Evolutionary conservation across 2,329 filamentous ascomycete genomes (phyloP), one percentile per base, ranked within the genome.

Genomic region (Clonostachys rosea): DNA sequence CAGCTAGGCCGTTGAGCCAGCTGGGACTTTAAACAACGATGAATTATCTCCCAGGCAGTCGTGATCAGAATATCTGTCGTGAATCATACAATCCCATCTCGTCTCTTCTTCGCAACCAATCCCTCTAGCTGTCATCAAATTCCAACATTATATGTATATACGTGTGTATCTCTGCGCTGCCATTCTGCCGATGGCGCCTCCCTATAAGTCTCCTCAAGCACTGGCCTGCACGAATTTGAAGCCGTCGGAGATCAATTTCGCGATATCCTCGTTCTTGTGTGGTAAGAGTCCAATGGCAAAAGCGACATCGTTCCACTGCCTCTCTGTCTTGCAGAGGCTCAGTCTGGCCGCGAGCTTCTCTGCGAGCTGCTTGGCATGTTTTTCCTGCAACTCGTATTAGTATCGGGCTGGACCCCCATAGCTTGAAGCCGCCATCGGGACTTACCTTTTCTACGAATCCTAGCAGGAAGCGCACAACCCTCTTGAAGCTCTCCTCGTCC

Each of bases 251-350:
- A 95, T 76, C 49, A 85, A 63, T 72, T 91, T 94, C 49, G 79
- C 76, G 48, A 95, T 95, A 42, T 95, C 89, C 60, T 95, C 89
- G 58, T 92, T 92, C 74, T 94, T 95, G 65, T 99, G 94, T 60
- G 91, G 91, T 48, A 99, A 70, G 50, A 96, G 69, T 4, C 90
- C 90, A 50, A 99, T 70, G 4, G 91, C 91, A 71, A 91, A 99
- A 0, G 92, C 89, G 40, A 97, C 91, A 68, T 99, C 94, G 62
- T 92, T 95, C 94, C 94, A 99, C 64, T 97, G 91, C 53, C 91
- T 78, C 70, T 99, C 92, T 43, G 80, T 95, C 62, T 96, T 91
- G 60, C 91, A 96, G 42, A 92, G 80, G 2, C 80, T 76, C 41
- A 99, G 76, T 54, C 94, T 81, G 6, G 91, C 91, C 1, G 94